A percentile compares a stretch with the other conserved stretches of the same genome.
Conservation (phyloP, 2,329 filamentous ascomycete species). For the Fusarium compactum region DNA sequence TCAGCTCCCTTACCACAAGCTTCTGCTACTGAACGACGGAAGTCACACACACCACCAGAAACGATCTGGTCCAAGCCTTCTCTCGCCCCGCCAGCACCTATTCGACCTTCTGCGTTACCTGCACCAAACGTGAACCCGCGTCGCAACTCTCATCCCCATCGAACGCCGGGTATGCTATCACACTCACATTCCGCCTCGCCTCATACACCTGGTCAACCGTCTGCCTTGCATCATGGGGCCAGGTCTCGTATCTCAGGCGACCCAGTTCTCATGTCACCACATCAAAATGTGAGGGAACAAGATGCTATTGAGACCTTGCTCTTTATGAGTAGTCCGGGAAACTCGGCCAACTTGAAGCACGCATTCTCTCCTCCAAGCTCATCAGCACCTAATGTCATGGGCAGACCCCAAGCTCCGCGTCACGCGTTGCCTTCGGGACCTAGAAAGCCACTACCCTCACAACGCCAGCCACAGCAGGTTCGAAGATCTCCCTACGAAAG, state of each 20-base stretch:
- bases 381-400: conserved; percentile 46
- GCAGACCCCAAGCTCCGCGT: conserved; percentile 40
- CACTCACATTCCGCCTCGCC: conserved; percentile 62
- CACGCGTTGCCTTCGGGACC: conserved; percentile 62
- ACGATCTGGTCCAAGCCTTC: conserved; percentile 52
- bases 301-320: conserved; percentile 84
- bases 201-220: conserved; percentile 56
- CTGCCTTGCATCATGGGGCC: conserved; percentile 48
- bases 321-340: conserved; percentile 84
- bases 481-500: conserved; percentile 64
- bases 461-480: conserved; percentile 56
- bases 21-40: conserved; percentile 43
- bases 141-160: conserved; percentile 63
- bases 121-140: conserved; percentile 57
- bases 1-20: conserved; percentile 51
- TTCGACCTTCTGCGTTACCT: conserved; percentile 60
- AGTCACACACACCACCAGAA: conserved; percentile 55
- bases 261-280: conserved; percentile 72
- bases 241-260: conserved; percentile 55
- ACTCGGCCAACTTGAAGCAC: conserved; percentile 73
- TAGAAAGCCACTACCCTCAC: conserved; percentile 65
- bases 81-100: conserved; percentile 67
- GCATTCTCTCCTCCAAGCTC: conserved; percentile 61
- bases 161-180: conserved; percentile 63
- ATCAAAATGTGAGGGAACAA: conserved; percentile 76